Evolutionary conservation across 768 basidiomycete species (phyloP), one percentile per base, ranked within the genome.

Genomic region (Tremella fuciformis): DNA sequence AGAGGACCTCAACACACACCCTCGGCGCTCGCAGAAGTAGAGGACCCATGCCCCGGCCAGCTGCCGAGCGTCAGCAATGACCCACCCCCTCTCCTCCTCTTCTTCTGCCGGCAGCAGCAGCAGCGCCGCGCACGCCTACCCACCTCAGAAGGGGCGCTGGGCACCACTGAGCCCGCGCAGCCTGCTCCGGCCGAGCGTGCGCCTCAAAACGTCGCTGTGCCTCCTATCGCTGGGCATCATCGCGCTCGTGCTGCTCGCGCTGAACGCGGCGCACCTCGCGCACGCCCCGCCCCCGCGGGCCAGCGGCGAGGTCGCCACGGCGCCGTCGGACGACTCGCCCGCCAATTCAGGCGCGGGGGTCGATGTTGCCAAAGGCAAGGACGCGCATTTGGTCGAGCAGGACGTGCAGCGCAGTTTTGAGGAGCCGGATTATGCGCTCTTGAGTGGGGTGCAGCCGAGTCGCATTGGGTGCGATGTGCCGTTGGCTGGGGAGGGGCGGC

Each of bases 371-470:
- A 50, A 71, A 49, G 73, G 70, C n/a, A 67, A 70, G 57, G 66
- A 71, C 54, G 71, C 62, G 24, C 64, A 64, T 62, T 39, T 68
- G n/a, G 59, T 63, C 2, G 66, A 71, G 22, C 63, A 67, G 26
- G 70, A 74, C 34, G 66, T 76, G n/a, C 69, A 70, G 52, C 49
- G 75, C 40, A 70, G 67, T 55, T 78, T 78, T 58, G 77, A 78
- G 51, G 77, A 78, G 56, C 77, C 77, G 3, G 75, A 76, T 63
- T 78, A 64, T 62, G 71, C 65, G n/a, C 59, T 78, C 24, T 52
- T 78, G 51, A 68, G 65, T 29, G 65, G 69, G 9, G 60, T n/a
- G 15, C 77, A 77, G 57, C 77, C 77, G 13, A 67, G 66, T 58
- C 56, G 64, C 54, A 72, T 77, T 19, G 76, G 76, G 3, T 78